phyloP scores from a whole-genome alignment of 768 basidiomycete species.

The Pisolithus tinctorius region DNA sequence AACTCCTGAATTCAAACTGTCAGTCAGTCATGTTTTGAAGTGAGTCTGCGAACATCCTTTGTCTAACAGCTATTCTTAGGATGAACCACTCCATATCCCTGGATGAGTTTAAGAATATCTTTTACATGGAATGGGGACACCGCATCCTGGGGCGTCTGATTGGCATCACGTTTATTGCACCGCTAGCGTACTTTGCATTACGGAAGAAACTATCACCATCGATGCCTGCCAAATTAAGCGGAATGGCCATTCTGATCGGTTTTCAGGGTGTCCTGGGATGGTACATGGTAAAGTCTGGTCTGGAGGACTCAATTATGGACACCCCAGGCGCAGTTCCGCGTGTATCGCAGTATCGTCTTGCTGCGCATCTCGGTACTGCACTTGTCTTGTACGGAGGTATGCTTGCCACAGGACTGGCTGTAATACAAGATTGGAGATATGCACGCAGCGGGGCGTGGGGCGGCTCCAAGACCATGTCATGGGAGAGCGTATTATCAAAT shows the following conservation, averaged over 20 bases:
- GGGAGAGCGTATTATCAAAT: conserved; percentile 45
- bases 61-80: conserved; percentile 33
- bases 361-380: conserved; percentile 90
- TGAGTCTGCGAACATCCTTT: background rate
- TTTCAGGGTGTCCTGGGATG: conserved; percentile 91
- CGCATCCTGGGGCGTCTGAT: conserved; percentile 87
- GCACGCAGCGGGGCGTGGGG: conserved; percentile 53
- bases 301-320: conserved; percentile 75
- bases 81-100: conserved; percentile 85
- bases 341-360: conserved; percentile 94
- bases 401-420: conserved; percentile 71
- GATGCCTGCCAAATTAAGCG: conserved; percentile 58
- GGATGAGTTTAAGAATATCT: conserved; percentile 92
- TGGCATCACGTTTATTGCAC: conserved; percentile 76
- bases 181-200: conserved; percentile 72
- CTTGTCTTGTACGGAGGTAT: conserved; percentile 91
- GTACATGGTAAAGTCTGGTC: conserved; percentile 99
- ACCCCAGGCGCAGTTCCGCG: conserved; percentile 84
- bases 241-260: conserved; percentile 77
- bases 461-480: conserved; percentile 38
- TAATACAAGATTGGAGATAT: conserved; percentile 75
- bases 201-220: conserved; percentile 61
- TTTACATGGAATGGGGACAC: conserved; percentile 98
- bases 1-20: conserved; percentile 96
- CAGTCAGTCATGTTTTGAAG: conserved; percentile 26